These are phyloP conservation scores for Candida tammaniensis DNA, from an alignment of 805 yeast species.

Conservation along the genomic window DNA sequence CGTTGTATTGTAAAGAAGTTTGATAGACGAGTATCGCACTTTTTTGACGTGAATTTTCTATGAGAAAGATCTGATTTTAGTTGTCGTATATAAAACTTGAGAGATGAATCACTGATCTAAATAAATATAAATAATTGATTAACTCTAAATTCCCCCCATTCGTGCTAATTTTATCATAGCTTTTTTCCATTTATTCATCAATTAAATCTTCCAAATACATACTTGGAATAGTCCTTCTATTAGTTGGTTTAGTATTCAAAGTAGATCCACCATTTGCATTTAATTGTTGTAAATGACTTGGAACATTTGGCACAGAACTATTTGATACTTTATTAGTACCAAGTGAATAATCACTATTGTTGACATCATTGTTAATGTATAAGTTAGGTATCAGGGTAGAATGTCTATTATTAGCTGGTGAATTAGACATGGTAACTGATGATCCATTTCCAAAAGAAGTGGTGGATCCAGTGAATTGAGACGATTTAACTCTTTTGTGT, in stretches of 20 bases:
- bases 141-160: no score
- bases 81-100: no score
- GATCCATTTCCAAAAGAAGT: constrained; percentile 18
- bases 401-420: constrained; percentile 27
- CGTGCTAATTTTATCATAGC: no score
- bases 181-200: constrained; percentile 32
- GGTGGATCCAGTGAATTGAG: constrained; percentile 20
- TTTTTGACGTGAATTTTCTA: constrained; percentile 2
- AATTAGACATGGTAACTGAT: constrained; percentile 6
- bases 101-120: no score
- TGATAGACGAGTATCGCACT: constrained; percentile 9
- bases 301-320: constrained; percentile 1
- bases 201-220: constrained; percentile 51
- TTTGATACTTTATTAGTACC: constrained; percentile 7
- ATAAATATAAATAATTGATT: no score
- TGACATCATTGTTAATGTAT: constrained; percentile 37
- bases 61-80: no score
- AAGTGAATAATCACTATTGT: constrained; percentile 31
- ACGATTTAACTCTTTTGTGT: constrained; percentile 33
- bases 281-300: constrained; percentile 9
- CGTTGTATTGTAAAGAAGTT: no score
- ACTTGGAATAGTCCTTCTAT: constrained; percentile 43
- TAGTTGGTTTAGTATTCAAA: constrained; percentile 16
- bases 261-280: constrained; percentile 6
- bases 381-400: constrained; percentile 33